Base-by-base conservation (phyloP, 192 early-diverging fungal genomes). In the Pilaira anomala region DNA sequence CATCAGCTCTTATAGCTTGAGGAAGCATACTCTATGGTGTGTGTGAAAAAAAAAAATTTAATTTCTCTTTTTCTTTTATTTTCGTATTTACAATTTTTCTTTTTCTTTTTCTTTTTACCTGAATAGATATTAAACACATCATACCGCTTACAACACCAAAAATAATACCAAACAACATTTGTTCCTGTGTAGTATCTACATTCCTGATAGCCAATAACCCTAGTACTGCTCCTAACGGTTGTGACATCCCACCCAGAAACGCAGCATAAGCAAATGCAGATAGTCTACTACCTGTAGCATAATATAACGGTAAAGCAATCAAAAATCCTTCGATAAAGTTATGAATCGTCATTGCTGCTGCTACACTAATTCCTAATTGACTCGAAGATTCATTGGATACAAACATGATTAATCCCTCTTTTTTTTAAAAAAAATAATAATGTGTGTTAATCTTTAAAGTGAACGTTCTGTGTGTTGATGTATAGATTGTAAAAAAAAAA, bases 361-460 rank as follows among this genome's bases (percentile, higher is more conserved):
- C 79, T 39, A 84, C 75, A 22, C 74, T 75, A 0, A 82, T 41
- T 16, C 83, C 83, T n/a, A 84, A 42, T 19, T 71, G 66, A 9
- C 65, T 69, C 6, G 80, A 79, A 21, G 69, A 76, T 29, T 74
- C 60, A 14, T 71, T 78, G 1, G 78, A 77, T 2, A 84, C 59
- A 60, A 82, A 84, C 7, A 81, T 82, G 22, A 84, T 81, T 14
- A 84, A 40, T 0, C 83, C 83, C 71, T 84, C 83, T 78, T 46
- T 25, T 56, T 30, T 8, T 14, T 48, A 22, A 26, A 49, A 58
- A 69, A 68, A 60, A 60, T 42, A 60, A 28, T 49, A 19, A 39
- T 45, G 18, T 12, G 0, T 8, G 14, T 55, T 63, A 14, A 48
- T 29, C 16, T 36, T 61, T 45, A 33, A 42, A 6, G 26, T 18